phyloP scores from a whole-genome alignment of 371 early-diverging fungal genomes.

The Zychaea mexicana region DNA sequence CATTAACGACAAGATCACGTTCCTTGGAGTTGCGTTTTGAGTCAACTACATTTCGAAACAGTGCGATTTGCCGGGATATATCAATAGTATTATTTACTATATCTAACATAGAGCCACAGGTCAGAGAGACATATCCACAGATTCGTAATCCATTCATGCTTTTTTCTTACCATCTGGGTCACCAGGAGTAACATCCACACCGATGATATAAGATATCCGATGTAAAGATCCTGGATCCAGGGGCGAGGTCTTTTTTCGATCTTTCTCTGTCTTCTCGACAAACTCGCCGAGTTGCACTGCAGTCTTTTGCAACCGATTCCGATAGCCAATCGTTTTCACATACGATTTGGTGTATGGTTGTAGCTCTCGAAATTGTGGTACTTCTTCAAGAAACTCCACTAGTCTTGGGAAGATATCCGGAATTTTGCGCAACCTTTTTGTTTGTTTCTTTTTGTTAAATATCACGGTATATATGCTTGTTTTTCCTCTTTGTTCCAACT shows the following conservation, averaged over 20 bases:
- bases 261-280: background rate
- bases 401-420: constrained; percentile 30
- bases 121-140: too few species aligned
- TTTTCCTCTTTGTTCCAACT: too few species aligned
- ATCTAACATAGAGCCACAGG: background rate
- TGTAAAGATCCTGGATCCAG: constrained; percentile 29
- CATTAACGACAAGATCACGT: constrained; percentile 22
- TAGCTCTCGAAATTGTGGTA: constrained; percentile 13
- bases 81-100: constrained; percentile 16
- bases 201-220: constrained; percentile 31
- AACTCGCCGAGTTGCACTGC: constrained; percentile 19
- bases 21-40: constrained; percentile 23
- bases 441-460: background rate
- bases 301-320: constrained; percentile 21
- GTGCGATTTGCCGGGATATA: constrained; percentile 8
- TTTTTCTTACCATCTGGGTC: background rate
- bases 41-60: constrained; percentile 18
- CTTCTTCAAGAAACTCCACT: constrained; percentile 23
- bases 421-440: constrained; percentile 36
- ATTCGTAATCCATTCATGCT: too few species aligned
- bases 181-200: constrained; percentile 18
- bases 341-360: constrained; percentile 26
- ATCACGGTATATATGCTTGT: too few species aligned
- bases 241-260: background rate
- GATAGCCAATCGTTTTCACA: constrained; percentile 7